These are phyloP conservation scores for Prunus padus DNA, from an alignment of 306 rosid genomes.

Conservation along the genomic window DNA sequence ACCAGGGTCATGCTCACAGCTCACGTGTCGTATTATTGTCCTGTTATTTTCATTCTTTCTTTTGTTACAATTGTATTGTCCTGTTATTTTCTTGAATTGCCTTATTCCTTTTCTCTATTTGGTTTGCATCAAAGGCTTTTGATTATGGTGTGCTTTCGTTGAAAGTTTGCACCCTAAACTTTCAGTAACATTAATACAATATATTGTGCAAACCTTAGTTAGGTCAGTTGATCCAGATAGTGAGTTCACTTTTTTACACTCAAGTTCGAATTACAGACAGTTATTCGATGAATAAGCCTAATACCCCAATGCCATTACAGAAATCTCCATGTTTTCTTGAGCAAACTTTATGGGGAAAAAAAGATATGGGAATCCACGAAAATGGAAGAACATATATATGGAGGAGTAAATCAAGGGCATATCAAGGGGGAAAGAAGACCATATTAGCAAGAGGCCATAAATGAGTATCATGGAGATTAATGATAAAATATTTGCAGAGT, in stretches of 20 bases:
- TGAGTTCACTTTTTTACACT: fast-evolving
- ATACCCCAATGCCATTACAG: too few species aligned
- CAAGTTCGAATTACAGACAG: too few species aligned
- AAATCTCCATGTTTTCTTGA: neutral
- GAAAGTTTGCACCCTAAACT: neutral
- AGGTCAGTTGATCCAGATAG: fast-evolving
- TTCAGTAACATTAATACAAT: too few species aligned
- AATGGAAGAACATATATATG: neutral
- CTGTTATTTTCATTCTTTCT: slow-evolving; percentile 2
- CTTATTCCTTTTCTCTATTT: neutral
- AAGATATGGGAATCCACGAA: neutral
- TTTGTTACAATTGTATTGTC: slow-evolving; percentile 17
- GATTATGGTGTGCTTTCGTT: neutral
- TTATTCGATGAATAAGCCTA: too few species aligned
- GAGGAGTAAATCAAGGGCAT: neutral
- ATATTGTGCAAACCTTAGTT: too few species aligned
- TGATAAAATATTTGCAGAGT: too few species aligned
- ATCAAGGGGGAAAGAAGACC: neutral
- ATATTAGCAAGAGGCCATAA: neutral
- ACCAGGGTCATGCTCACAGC: slow-evolving; percentile 39
- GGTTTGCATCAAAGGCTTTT: neutral
- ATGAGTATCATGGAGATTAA: neutral
- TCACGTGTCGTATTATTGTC: slow-evolving; percentile 47
- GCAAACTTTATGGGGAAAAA: neutral
- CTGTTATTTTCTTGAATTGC: slow-evolving; percentile 14